These are phyloP conservation scores for Apocynum venetum DNA, from an alignment of 257 asterid species.

Conservation along the genomic window DNA sequence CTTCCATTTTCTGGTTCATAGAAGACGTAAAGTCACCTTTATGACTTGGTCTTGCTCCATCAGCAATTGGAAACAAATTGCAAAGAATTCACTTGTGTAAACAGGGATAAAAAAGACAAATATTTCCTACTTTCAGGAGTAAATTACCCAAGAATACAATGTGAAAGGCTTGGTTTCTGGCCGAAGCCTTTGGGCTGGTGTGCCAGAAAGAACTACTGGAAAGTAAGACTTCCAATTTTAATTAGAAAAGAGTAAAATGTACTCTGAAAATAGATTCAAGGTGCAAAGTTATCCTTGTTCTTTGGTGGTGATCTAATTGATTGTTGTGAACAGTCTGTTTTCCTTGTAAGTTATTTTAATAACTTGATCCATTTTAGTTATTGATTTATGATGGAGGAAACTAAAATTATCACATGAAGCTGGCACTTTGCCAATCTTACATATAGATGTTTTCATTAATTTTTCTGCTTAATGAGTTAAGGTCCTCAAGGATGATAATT, in stretches of 20 bases:
- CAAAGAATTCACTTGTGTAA: background rate
- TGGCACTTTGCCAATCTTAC: background rate
- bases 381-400: background rate
- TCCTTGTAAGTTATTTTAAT: background rate
- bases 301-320: background rate
- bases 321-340: background rate
- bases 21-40: background rate
- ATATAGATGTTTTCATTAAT: background rate
- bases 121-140: background rate
- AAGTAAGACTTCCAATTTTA: background rate
- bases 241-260: background rate
- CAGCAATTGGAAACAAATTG: background rate
- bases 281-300: background rate
- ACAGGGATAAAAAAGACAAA: background rate
- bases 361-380: background rate
- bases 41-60: background rate
- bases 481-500: background rate
- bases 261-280: background rate
- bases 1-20: background rate
- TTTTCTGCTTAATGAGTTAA: background rate
- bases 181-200: background rate
- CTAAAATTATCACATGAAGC: background rate
- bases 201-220: background rate
- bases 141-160: background rate
- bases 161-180: background rate